Evolutionary conservation across 2,329 filamentous ascomycete genomes (phyloP), one percentile per base, ranked within the genome.

Genomic region (Colletotrichum coccodes): DNA sequence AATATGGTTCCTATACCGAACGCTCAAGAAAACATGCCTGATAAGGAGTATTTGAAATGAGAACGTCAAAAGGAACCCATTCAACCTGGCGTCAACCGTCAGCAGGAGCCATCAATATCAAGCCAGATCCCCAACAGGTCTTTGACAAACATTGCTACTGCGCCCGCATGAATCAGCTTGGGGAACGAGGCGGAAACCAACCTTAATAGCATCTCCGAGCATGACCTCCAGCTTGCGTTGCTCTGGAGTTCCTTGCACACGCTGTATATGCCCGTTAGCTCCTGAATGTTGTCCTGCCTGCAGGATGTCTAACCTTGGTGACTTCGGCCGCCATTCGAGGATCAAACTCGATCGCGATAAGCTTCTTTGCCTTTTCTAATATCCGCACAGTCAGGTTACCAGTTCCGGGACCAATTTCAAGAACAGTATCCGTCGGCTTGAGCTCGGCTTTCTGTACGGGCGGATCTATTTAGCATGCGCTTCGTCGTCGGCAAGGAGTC

Each of bases 281-380:
- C 90, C 44, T 40, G 38, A 32, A 14, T 40, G 57, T 50, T 34
- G 44, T 44, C 30, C 21, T 26, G 36, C 26, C 11, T 32, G 28
- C 26, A 49, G 44, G 28, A 11, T 40, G 34, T 56, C 66, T 34
- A 50, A 71, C 90, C 91, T 95, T 97, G 52, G 94, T 96, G 71
- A 98, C 88, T 82, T 98, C 96, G 68, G 95, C 95, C 14, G 94
- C 94, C 96, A 98, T 98, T 76, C 96, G 88, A 23, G 96, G 95
- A 82, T 99, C 96, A 79, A 98, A 87, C 83, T 99, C 96, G 58
- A 98, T 93, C 4, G 93, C 93, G 58, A 95, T 93, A 54, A 86
- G 83, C 70, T 93, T 93, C 80, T 94, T 95, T 26, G 94, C 94
- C 71, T 94, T 92, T 75, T 96, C 93, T 30, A 98, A 84, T 70